Evolutionary conservation across 108 stramenopile species (phyloP).

Genomic region (Nitzschia putrida): DNA sequence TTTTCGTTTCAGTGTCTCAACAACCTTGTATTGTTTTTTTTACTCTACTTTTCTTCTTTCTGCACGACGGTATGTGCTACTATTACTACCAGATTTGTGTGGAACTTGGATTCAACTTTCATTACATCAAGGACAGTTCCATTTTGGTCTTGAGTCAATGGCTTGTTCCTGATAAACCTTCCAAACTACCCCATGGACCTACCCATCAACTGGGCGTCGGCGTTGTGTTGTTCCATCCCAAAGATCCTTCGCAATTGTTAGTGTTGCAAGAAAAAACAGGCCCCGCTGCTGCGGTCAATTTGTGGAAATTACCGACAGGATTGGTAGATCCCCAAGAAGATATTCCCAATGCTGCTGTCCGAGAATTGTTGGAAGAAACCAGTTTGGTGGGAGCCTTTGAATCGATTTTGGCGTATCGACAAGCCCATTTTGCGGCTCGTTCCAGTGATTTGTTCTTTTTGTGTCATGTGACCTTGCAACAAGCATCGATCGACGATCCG

Average conservation of each 20-base stretch:
- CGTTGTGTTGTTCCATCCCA: conserved; percentile 64
- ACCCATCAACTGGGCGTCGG: conserved; percentile 84
- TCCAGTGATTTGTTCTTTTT: conserved; percentile 81
- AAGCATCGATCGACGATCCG: not conserved
- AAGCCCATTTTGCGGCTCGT: conserved; percentile 51
- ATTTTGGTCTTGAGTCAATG: conserved; percentile 65
- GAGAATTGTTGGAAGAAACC: conserved; percentile 82
- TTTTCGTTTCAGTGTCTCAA: no score
- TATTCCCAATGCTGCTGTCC: conserved; percentile 64
- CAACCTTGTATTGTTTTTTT: no score
- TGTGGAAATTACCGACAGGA: conserved; percentile 89
- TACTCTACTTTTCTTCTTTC: no score
- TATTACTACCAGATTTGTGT: conserved; percentile 37
- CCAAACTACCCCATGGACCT: conserved; percentile 71
- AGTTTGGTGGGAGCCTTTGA: conserved; percentile 59
- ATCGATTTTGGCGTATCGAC: conserved; percentile 71
- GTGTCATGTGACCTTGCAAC: conserved; percentile 47
- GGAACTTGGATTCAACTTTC: conserved; percentile 66
- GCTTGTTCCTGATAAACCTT: conserved; percentile 51
- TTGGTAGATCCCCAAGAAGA: conserved; percentile 81
- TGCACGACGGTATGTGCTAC: no score
- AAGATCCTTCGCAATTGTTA: conserved; percentile 62
- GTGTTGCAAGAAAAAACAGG: conserved; percentile 76
- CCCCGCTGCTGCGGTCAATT: conserved; percentile 63
- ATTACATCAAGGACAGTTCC: conserved; percentile 44